These are phyloP conservation scores for Aspergillus nomiae DNA, from an alignment of 2,329 filamentous ascomycete genomes.

Conservation along the genomic window DNA sequence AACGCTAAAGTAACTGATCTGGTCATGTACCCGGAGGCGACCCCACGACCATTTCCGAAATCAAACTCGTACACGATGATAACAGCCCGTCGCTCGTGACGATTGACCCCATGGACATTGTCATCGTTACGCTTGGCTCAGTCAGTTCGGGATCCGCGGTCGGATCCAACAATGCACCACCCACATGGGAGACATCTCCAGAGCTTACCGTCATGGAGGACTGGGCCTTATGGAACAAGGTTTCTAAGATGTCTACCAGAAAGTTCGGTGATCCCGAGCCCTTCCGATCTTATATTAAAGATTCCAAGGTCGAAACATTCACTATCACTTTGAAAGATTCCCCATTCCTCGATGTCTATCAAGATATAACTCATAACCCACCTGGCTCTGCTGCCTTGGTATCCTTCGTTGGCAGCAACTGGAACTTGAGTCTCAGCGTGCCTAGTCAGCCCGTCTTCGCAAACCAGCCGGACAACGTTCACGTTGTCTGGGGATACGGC, in stretches of 20 bases:
- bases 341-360: slow-evolving; percentile 27
- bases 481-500: slow-evolving; percentile 45
- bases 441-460: slow-evolving; percentile 47
- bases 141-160: slow-evolving; percentile 36
- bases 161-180: slow-evolving; percentile 32
- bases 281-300: slow-evolving; percentile 34
- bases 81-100: slow-evolving; percentile 22
- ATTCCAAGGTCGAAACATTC: slow-evolving; percentile 42
- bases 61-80: slow-evolving; percentile 26
- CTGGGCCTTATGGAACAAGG: slow-evolving; percentile 42
- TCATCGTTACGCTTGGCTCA: slow-evolving; percentile 44
- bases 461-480: slow-evolving; percentile 33
- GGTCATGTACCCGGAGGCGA: slow-evolving; percentile 20
- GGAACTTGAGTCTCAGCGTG: slow-evolving; percentile 43
- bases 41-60: slow-evolving; percentile 33
- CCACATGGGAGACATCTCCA: slow-evolving; percentile 16
- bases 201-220: slow-evolving; percentile 29
- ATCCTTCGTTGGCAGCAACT: slow-evolving; percentile 39
- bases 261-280: slow-evolving; percentile 38
- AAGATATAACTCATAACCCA: slow-evolving; percentile 34
- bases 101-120: slow-evolving; percentile 36
- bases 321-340: slow-evolving; percentile 39
- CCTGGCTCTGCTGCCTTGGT: slow-evolving; percentile 36
- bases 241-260: slow-evolving; percentile 32
- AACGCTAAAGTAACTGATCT: slow-evolving; percentile 24